These are phyloP conservation scores for Plasmopara halstedii DNA, from an alignment of 352 stramenopile genomes.

Conservation along the genomic window DNA sequence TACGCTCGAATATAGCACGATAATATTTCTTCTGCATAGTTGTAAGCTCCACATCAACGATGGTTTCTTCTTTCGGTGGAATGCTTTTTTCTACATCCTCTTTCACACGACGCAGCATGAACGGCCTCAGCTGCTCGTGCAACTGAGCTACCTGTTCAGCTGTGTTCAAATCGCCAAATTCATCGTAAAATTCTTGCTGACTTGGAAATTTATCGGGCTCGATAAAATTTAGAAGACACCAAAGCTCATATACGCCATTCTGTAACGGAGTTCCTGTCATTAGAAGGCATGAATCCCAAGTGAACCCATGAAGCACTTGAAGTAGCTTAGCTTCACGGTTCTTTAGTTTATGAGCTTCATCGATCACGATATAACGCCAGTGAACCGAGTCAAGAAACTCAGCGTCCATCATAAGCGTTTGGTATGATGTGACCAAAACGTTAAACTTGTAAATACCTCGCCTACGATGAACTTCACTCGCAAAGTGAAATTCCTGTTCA, in stretches of 20 bases:
- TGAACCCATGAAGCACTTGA: slow-evolving; percentile 81
- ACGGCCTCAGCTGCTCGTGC: slow-evolving; percentile 95
- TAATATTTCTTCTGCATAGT: slow-evolving; percentile 97
- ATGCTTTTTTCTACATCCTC: slow-evolving; percentile 99
- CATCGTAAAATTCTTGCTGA: slow-evolving; percentile 92
- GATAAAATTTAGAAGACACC: slow-evolving; percentile 99
- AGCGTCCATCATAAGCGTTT: slow-evolving; percentile 92
- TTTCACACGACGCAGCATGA: slow-evolving; percentile 99
- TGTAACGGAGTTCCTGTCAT: slow-evolving; percentile 98
- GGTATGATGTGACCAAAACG: slow-evolving; percentile 97
- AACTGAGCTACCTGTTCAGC: slow-evolving; percentile 94
- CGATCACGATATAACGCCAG: slow-evolving; percentile 97
- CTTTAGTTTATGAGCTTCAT: slow-evolving; percentile 99
- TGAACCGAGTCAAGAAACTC: slow-evolving; percentile 89
- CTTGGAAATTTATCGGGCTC: slow-evolving; percentile 93
- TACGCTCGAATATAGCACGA: slow-evolving; percentile 98
- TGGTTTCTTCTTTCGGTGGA: slow-evolving; percentile 97
- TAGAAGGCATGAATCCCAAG: slow-evolving; percentile 88
- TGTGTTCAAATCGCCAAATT: slow-evolving; percentile 95
- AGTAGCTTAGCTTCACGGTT: slow-evolving; percentile 94
- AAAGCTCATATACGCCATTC: slow-evolving; percentile 99
- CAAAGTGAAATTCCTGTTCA: slow-evolving; percentile 96
- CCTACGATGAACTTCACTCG: slow-evolving; percentile 65
- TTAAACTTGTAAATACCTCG: slow-evolving; percentile 91
- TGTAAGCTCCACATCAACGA: slow-evolving; percentile 99